Evolutionary conservation across 371 early-diverging fungal species (phyloP).

Genomic region (Blakeslea trispora): DNA sequence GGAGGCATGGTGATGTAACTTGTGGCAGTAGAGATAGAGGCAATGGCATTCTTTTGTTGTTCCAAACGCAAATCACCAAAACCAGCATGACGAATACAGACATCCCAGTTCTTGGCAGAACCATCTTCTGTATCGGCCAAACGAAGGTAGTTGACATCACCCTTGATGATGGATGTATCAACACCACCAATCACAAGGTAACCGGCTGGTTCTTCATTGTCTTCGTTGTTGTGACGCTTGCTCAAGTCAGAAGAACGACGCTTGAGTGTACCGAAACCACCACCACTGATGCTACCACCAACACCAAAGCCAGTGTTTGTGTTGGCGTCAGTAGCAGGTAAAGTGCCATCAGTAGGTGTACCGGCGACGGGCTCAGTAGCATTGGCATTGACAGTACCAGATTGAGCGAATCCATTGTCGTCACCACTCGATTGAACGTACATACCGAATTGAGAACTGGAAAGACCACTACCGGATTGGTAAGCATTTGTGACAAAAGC

Average conservation of each 20-base stretch:
- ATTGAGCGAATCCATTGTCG: conserved; percentile 26
- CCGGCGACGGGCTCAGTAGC: background rate
- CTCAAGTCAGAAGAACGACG: too few species aligned
- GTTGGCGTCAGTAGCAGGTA: conserved; percentile 5
- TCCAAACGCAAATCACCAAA: conserved; percentile 32
- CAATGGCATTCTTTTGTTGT: conserved; percentile 39
- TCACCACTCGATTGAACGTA: conserved; percentile 27
- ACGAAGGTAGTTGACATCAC: conserved; percentile 36
- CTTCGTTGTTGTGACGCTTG: conserved; percentile 25
- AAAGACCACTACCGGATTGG: conserved; percentile 38
- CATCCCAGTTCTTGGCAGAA: conserved; percentile 42
- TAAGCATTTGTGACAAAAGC: conserved; percentile 45
- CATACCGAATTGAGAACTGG: conserved; percentile 46
- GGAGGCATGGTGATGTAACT: conserved; percentile 43
- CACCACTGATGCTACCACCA: conserved; percentile 19
- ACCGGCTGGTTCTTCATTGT: conserved; percentile 34
- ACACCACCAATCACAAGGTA: conserved; percentile 47
- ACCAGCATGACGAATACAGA: conserved; percentile 41
- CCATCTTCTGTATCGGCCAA: conserved; percentile 30
- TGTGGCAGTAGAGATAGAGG: conserved; percentile 40
- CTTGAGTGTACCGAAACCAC: conserved; percentile 36
- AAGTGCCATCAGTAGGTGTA: too few species aligned
- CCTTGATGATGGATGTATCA: conserved; percentile 38
- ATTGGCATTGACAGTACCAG: conserved; percentile 16
- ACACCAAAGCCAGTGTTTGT: conserved; percentile 1